Base-by-base conservation (phyloP, 1,284 basidiomycete species). In the Violaceomyces palustris region DNA sequence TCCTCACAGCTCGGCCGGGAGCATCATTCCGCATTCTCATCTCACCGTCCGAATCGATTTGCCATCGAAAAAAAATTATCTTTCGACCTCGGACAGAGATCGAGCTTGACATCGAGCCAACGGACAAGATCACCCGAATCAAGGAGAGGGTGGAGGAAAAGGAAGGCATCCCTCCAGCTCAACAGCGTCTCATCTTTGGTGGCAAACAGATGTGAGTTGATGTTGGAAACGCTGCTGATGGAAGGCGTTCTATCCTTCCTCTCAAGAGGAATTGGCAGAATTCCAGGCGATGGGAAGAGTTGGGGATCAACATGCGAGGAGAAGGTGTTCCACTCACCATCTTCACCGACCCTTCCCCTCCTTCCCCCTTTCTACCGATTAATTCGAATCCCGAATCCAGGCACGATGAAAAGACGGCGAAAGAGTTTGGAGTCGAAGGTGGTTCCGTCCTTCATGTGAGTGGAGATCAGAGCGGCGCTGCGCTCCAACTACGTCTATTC, bases 121-220 rank as follows among this genome's bases (percentile, higher is more conserved):
- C 88, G 52, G 88, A 91, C 78, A 88, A 87, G 92, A 90, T 96
- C 73, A 80, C 83, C 35, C 84, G 89, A 62, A 93, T 98, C 77
- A 99, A 99, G 78, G 92, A 96, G 79, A 87, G 89, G 74, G 90
- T 99, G 24, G 94, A 99, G 75, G 93, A 97, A 78, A 94, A 98
- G 77, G 93, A 92, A 30, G 94, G 93, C 67, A 94, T 99, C 37
- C 94, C 94, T 14, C 93, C 94, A 50, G 87, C 81, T 29, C 94
- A 99, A 75, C 94, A 98, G 75, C 83, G 94, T 50, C 77, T 99
- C 66, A 98, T 98, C 74, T 97, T 87, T 74, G 78, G 83, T 67
- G 94, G 94, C 34, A 84, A 93, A 74, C 93, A 96, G 72, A 87
- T 98, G 94, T 96, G 67, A 74, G 89, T 80, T 79, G 8, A 11